These are phyloP conservation scores for Gossypium laxum DNA, from an alignment of 441 rosid genomes.

Conservation along the genomic window DNA sequence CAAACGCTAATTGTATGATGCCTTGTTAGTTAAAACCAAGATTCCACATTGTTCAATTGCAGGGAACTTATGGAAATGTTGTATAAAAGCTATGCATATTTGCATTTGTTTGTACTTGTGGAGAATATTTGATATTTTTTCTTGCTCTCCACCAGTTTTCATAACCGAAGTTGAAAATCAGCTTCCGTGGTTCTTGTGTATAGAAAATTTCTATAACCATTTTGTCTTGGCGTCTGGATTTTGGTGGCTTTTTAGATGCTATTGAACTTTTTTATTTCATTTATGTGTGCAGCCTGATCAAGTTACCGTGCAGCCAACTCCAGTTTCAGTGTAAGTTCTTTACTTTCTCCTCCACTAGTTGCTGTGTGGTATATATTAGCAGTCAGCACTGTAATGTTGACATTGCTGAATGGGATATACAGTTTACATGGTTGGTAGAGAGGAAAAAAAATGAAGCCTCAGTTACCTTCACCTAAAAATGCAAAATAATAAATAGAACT, in stretches of 20 bases:
- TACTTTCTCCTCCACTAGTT: not conserved
- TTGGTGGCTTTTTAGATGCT: slow-evolving; percentile 5
- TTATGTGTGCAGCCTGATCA: slow-evolving; percentile 57
- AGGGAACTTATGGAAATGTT: not conserved
- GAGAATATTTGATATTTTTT: not conserved
- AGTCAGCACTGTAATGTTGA: not conserved
- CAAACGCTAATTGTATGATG: not conserved
- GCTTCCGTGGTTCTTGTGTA: not conserved
- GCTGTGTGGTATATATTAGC: not conserved
- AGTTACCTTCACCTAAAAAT: not conserved
- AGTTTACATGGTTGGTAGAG: not conserved
- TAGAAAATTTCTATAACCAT: not conserved
- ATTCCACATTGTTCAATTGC: not conserved
- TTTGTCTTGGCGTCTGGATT: not conserved
- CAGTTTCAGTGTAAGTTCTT: slow-evolving; percentile 78
- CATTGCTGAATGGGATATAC: not conserved
- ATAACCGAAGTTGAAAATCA: not conserved
- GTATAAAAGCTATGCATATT: not conserved
- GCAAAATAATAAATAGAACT: not conserved
- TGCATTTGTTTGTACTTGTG: not conserved
- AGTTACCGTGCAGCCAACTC: slow-evolving; percentile 58
- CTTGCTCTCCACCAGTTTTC: not conserved
- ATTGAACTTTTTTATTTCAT: slow-evolving; percentile 10
- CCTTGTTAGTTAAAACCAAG: not conserved
- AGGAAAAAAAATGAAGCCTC: not conserved